Conservation (phyloP, 2,329 filamentous ascomycete genomes). For the Epicoccum sorghinum region DNA sequence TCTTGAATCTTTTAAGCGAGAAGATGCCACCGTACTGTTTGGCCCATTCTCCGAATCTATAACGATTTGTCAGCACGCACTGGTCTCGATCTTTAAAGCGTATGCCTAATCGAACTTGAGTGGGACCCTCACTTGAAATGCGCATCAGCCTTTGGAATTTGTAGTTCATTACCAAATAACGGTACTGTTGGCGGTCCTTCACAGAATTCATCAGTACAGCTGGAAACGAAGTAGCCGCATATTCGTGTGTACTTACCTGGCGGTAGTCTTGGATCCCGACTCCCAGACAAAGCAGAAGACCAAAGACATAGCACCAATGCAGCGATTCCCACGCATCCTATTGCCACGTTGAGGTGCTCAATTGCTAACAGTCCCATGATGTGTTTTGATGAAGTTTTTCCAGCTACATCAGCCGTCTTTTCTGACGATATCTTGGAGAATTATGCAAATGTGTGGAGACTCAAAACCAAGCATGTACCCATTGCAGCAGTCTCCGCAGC, state of each 20-base stretch:
- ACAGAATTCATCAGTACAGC: background rate
- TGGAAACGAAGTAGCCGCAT: background rate
- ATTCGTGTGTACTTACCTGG: slow-evolving; percentile 2
- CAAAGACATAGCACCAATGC: slow-evolving; percentile 5
- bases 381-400: background rate
- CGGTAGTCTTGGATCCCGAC: slow-evolving; percentile 7
- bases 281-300: slow-evolving; percentile 4
- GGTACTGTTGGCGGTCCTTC: slow-evolving; percentile 15
- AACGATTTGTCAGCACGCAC: background rate
- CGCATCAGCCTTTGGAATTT: slow-evolving; percentile 12
- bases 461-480: background rate
- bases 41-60: slow-evolving; percentile 13
- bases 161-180: slow-evolving; percentile 16
- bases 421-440: background rate
- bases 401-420: background rate
- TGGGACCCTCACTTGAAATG: slow-evolving; percentile 13
- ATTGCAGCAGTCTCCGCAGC: background rate
- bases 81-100: background rate
- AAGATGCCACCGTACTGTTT: slow-evolving; percentile 17
- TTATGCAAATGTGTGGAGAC: background rate
- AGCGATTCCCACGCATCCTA: background rate
- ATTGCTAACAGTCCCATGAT: background rate
- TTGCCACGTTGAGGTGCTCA: background rate
- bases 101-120: background rate
- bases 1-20: slow-evolving; percentile 14